Evolutionary conservation across 495 filamentous ascomycete species (phyloP).

Genomic region (Penicillium longicatenatum): DNA sequence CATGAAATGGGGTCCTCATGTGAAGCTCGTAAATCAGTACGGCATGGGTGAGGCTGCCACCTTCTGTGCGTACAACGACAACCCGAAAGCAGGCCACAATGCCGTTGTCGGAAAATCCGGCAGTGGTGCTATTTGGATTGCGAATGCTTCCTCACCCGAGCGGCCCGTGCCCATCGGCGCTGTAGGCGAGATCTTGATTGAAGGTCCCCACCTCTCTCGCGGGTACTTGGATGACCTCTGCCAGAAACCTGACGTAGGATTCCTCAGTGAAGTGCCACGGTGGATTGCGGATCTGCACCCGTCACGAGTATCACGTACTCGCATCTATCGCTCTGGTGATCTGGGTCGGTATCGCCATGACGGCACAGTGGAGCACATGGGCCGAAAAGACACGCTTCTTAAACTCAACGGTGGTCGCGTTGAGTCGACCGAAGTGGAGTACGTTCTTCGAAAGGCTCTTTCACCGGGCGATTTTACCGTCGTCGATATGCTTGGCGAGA

Average conservation of each 20-base stretch:
- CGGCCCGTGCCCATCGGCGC: conserved; percentile 52
- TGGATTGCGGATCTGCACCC: conserved; percentile 19
- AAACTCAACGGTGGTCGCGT: conserved; percentile 79
- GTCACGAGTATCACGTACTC: conserved; percentile 6
- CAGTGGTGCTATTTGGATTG: conserved; percentile 51
- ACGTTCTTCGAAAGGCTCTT: conserved; percentile 19
- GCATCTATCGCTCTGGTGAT: conserved; percentile 76
- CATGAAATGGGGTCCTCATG: conserved; percentile 44
- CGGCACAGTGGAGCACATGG: conserved; percentile 70
- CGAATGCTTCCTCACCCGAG: conserved; percentile 49
- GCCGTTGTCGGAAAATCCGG: conserved; percentile 21
- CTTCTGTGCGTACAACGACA: conserved; percentile 25
- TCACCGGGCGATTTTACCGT: conserved; percentile 20
- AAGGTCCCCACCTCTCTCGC: conserved; percentile 54
- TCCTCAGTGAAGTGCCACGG: conserved; percentile 13
- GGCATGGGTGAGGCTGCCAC: conserved; percentile 53
- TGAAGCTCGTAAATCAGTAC: conserved; percentile 56
- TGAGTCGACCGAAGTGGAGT: conserved; percentile 71
- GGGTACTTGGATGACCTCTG: conserved; percentile 51
- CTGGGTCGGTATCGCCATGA: conserved; percentile 72
- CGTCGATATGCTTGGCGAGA: conserved; percentile 27
- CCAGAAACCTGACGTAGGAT: conserved; percentile 17
- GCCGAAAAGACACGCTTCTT: conserved; percentile 76
- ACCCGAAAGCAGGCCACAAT: conserved; percentile 12
- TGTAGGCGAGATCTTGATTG: conserved; percentile 60